Evolutionary conservation across 257 asterid species (phyloP).

Genomic region (Verbascum thapsus): DNA sequence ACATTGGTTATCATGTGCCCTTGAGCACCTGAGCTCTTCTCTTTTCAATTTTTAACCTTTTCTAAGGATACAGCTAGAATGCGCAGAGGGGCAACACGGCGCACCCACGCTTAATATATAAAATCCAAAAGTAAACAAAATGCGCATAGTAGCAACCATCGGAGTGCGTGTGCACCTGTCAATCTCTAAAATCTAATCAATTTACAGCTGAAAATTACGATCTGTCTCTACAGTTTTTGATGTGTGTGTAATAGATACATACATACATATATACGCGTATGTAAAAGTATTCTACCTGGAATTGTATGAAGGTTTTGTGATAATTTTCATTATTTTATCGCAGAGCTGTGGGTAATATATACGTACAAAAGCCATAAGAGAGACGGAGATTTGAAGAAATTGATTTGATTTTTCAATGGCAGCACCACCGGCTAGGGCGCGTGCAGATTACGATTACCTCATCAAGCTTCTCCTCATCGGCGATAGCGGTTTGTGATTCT

Average conservation of each 20-base stretch:
- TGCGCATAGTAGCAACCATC: slow-evolving; percentile 27
- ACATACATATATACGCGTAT: too few species aligned
- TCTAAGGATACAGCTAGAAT: slow-evolving; percentile 30
- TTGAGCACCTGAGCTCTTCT: slow-evolving; percentile 16
- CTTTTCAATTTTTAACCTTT: too few species aligned
- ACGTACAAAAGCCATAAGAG: slow-evolving; percentile 19
- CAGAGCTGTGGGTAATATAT: slow-evolving; percentile 26
- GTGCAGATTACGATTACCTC: slow-evolving; percentile 68
- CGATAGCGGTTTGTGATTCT: slow-evolving; percentile 60
- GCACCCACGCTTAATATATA: slow-evolving; percentile 23
- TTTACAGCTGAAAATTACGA: not conserved
- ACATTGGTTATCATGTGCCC: slow-evolving; percentile 1
- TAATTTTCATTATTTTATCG: slow-evolving; percentile 21
- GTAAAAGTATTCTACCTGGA: too few species aligned
- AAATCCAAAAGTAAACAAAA: slow-evolving; percentile 25
- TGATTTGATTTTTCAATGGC: slow-evolving; percentile 50
- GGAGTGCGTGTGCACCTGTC: slow-evolving; percentile 27
- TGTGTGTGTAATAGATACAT: too few species aligned
- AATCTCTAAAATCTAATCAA: slow-evolving; percentile 11
- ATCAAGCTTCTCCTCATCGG: slow-evolving; percentile 73
- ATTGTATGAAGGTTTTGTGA: not conserved
- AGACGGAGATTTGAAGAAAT: slow-evolving; percentile 26
- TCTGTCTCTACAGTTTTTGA: too few species aligned
- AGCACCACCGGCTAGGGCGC: slow-evolving; percentile 47
- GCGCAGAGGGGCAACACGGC: slow-evolving; percentile 34